phyloP scores from a whole-genome alignment of 352 stramenopile genomes.

The Peronosclerospora sorghi region DNA sequence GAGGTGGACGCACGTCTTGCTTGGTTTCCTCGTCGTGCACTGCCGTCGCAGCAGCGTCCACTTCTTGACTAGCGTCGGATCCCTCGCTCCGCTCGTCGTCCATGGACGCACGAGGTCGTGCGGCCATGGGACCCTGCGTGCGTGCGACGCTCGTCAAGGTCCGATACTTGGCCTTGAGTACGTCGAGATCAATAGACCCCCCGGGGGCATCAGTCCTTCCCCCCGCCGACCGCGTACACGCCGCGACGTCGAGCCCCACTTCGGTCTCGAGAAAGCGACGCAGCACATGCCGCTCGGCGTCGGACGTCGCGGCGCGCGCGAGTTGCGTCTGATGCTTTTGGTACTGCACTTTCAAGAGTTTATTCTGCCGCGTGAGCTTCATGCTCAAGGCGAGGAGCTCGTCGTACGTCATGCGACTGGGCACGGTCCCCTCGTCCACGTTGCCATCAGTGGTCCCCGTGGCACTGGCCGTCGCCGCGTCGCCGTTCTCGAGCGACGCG shows the following conservation, averaged over 20 bases:
- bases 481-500: slow-evolving; percentile 11
- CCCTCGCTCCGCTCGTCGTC: too few species aligned
- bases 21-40: slow-evolving; percentile 4
- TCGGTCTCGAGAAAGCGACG: slow-evolving; percentile 46
- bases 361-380: slow-evolving; percentile 85
- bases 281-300: slow-evolving; percentile 41
- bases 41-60: neutral
- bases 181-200: slow-evolving; percentile 30
- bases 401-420: slow-evolving; percentile 60
- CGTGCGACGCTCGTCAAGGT: slow-evolving; percentile 18
- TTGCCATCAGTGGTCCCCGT: neutral
- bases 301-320: slow-evolving; percentile 18
- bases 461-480: neutral
- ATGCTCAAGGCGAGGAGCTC: slow-evolving; percentile 75
- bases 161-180: slow-evolving; percentile 38
- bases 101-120: too few species aligned
- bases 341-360: slow-evolving; percentile 77
- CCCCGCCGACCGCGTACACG: slow-evolving; percentile 19
- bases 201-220: slow-evolving; percentile 1
- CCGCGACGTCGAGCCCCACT: slow-evolving; percentile 54
- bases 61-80: slow-evolving; percentile 1
- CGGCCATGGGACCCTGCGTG: too few species aligned
- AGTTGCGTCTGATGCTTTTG: slow-evolving; percentile 62
- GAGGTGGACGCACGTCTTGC: slow-evolving; percentile 1
- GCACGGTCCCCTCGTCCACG: neutral